Evolutionary conservation across 805 yeast species (phyloP).

Genomic region (Lachancea sp.): DNA sequence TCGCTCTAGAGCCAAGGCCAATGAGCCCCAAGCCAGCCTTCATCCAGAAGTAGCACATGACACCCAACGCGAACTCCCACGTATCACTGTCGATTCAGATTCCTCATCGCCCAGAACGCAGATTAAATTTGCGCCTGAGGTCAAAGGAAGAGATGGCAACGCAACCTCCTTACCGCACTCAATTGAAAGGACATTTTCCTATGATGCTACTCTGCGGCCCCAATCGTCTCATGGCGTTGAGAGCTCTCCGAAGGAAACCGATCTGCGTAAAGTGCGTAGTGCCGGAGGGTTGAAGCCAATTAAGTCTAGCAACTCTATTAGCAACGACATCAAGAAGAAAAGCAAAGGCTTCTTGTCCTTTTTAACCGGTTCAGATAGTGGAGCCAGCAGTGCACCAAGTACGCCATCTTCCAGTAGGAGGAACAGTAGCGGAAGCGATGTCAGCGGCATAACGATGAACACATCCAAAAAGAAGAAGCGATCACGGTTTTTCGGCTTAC

Average conservation of each 20-base stretch:
- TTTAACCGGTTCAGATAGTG: constrained; percentile 12
- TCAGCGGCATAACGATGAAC: constrained; percentile 4
- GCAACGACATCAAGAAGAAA: constrained; percentile 9
- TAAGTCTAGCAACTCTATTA: constrained; percentile 15
- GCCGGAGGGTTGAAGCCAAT: constrained; percentile 16
- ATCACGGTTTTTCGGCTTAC: constrained; percentile 8
- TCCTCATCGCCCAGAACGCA: constrained; percentile 11
- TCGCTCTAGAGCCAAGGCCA: constrained; percentile 1
- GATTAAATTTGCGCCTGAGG: constrained; percentile 25
- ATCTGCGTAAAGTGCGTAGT: constrained; percentile 21
- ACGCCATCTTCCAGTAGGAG: constrained; percentile 19
- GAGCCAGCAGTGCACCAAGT: constrained; percentile 12
- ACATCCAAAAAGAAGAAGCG: constrained; percentile 2
- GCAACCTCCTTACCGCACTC: constrained; percentile 14
- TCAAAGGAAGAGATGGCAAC: constrained; percentile 20
- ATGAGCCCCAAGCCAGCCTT: no score
- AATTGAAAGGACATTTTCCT: constrained; percentile 9
- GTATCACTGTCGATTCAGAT: constrained; percentile 2
- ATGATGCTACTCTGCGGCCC: constrained; percentile 8
- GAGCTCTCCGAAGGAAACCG: constrained; percentile 1
- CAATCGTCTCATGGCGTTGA: constrained; percentile 4
- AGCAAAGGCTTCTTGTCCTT: constrained; percentile 17
- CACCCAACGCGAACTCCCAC: no score
- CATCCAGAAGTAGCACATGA: no score
- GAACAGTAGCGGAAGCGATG: constrained; percentile 16